These are phyloP conservation scores for Rhizopogon rudus DNA, from an alignment of 768 basidiomycete genomes.

Conservation along the genomic window DNA sequence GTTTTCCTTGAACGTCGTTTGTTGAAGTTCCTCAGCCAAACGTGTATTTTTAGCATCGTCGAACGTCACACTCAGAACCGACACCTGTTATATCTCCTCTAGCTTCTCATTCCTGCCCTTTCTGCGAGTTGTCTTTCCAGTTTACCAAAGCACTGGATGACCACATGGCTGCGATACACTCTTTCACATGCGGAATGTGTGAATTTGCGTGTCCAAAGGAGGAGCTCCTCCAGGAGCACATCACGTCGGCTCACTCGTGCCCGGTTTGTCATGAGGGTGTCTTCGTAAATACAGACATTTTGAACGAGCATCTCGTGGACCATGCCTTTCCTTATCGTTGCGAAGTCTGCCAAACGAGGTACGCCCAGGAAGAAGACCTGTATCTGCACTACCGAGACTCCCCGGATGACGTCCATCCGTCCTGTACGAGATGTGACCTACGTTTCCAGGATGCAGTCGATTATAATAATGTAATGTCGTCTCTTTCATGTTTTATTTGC, in stretches of 20 bases:
- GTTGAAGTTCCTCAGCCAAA: not conserved
- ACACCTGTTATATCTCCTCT: not conserved
- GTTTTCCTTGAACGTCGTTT: conserved; percentile 1
- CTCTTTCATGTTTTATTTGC: not conserved
- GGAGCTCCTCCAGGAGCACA: conserved; percentile 18
- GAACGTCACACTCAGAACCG: not conserved
- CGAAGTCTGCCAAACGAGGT: conserved; percentile 17
- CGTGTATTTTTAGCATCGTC: not conserved
- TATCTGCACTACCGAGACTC: conserved; percentile 36
- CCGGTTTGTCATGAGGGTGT: conserved; percentile 27
- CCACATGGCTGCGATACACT: not conserved
- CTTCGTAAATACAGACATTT: conserved; percentile 16
- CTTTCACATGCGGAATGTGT: not conserved
- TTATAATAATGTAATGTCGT: conserved; percentile 24
- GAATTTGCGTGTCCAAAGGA: not conserved
- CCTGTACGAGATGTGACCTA: conserved; percentile 26
- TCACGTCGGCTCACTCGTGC: conserved; percentile 26
- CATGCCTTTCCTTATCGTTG: conserved; percentile 24
- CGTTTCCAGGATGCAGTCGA: conserved; percentile 29
- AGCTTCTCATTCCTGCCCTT: not conserved
- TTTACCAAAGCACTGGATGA: not conserved
- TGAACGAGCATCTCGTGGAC: conserved; percentile 26
- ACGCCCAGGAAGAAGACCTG: conserved; percentile 30
- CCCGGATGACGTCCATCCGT: conserved; percentile 29
- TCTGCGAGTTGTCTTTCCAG: not conserved